Conservation (phyloP, 2,329 filamentous ascomycete species). For the Canariomyces notabilis region DNA sequence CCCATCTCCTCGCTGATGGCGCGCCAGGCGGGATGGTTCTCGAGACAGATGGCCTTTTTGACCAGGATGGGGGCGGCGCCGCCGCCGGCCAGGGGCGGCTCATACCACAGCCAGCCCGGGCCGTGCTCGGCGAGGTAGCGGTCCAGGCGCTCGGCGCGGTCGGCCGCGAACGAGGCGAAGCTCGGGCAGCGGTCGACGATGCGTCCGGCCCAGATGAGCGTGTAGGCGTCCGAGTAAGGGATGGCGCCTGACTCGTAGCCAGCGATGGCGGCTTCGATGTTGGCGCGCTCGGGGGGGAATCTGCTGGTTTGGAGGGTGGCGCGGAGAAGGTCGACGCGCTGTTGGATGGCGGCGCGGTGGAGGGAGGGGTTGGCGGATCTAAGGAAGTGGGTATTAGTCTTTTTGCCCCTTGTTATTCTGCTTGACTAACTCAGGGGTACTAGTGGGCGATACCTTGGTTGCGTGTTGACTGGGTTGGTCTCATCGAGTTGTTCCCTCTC, state of each 20-base stretch:
- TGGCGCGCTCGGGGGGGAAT: slow-evolving; percentile 35
- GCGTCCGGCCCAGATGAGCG: slow-evolving; percentile 39
- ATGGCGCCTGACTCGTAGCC: slow-evolving; percentile 39
- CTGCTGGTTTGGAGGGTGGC: slow-evolving; percentile 29
- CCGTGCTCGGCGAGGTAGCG: slow-evolving; percentile 34
- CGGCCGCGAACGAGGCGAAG: slow-evolving; percentile 35
- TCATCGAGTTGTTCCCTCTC: slow-evolving; percentile 29
- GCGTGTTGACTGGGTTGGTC: slow-evolving; percentile 26
- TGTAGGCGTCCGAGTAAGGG: slow-evolving; percentile 35
- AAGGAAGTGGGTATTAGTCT: too few species aligned
- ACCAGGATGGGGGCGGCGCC: slow-evolving; percentile 25
- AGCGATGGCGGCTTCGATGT: slow-evolving; percentile 39
- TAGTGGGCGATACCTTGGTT: slow-evolving; percentile 22
- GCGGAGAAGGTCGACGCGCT: slow-evolving; percentile 32
- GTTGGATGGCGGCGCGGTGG: slow-evolving; percentile 28
- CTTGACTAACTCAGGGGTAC: too few species aligned
- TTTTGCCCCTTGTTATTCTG: too few species aligned
- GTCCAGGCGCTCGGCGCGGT: slow-evolving; percentile 37
- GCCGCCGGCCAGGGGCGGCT: slow-evolving; percentile 35
- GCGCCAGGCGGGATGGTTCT: slow-evolving; percentile 12
- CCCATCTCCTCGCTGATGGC: slow-evolving; percentile 29
- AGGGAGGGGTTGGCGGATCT: slow-evolving; percentile 25
- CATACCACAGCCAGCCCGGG: slow-evolving; percentile 43
- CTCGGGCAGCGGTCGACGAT: slow-evolving; percentile 38
- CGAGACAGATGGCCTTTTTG: slow-evolving; percentile 31